Percentiles rank a stretch among this genome's conserved stretches.
Evolutionary conservation across 2,329 filamentous ascomycete species (phyloP).

Genomic region (Pseudogymnoascus sp.): DNA sequence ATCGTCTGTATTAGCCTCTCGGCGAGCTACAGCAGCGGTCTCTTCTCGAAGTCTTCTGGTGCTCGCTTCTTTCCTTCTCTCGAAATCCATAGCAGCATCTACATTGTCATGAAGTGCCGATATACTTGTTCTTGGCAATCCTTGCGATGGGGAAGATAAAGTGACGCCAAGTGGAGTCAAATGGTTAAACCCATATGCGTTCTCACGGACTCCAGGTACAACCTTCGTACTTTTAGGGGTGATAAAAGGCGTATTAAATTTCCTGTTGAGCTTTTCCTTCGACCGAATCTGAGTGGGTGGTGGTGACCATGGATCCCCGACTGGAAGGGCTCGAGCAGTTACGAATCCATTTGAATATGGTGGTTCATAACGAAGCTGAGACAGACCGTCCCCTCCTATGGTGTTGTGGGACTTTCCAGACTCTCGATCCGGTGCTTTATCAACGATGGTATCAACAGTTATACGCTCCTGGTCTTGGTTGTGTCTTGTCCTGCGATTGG

Average conservation of each 20-base stretch:
- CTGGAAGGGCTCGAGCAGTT: not conserved
- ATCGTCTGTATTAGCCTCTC: not conserved
- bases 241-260: conserved; percentile 21
- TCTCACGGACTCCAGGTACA: not conserved
- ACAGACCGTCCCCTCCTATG: not conserved
- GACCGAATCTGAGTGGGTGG: not conserved
- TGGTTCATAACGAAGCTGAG: not conserved
- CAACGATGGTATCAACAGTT: not conserved
- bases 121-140: not conserved
- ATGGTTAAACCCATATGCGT: not conserved
- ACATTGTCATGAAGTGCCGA: conserved; percentile 17
- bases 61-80: conserved; percentile 25
- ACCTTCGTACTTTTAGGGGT: conserved; percentile 14
- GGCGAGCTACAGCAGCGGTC: not conserved
- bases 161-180: not conserved
- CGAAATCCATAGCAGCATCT: conserved; percentile 28
- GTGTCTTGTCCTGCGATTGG: not conserved
- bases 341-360: conserved; percentile 1
- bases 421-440: not conserved
- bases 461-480: not conserved
- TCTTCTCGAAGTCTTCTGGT: conserved; percentile 25
- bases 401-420: not conserved
- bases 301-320: conserved; percentile 13
- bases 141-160: not conserved
- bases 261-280: conserved; percentile 10